phyloP scores from a whole-genome alignment of 176 grass and related monocot species.

The Raddia distichophylla region DNA sequence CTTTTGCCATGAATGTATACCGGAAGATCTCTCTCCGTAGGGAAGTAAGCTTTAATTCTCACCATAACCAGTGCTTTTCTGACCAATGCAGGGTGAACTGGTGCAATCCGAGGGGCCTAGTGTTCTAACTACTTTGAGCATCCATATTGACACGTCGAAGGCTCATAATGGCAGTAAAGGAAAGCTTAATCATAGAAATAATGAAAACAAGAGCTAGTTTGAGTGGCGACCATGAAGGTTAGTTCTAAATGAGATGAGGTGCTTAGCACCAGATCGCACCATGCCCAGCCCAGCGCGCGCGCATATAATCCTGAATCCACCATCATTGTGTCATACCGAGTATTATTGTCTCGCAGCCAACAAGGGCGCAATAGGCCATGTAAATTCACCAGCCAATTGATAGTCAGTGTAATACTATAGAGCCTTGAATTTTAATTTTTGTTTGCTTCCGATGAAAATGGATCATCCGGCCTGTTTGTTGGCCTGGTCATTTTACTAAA shows the following conservation, averaged over 20 bases:
- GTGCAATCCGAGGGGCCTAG: slow-evolving; percentile 26
- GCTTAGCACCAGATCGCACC: slow-evolving; percentile 11
- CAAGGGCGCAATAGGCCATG: background rate
- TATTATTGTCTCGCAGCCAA: background rate
- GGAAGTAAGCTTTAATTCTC: background rate
- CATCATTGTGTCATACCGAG: background rate
- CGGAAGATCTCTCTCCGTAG: background rate
- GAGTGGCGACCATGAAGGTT: slow-evolving; percentile 9
- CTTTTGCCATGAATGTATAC: background rate
- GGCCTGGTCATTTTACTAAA: background rate
- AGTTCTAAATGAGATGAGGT: background rate
- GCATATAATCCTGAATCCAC: background rate
- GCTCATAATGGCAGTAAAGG: background rate
- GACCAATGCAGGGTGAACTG: slow-evolving; percentile 45
- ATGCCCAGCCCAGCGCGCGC: background rate
- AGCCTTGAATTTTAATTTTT: background rate
- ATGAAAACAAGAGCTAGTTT: slow-evolving; percentile 31
- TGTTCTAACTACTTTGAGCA: slow-evolving; percentile 40
- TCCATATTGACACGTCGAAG: slow-evolving; percentile 43
- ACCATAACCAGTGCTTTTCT: background rate
- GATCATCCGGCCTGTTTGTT: background rate
- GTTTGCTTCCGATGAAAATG: background rate
- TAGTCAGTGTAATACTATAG: background rate
- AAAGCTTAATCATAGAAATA: background rate
- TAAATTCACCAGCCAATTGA: background rate